Base-by-base conservation (phyloP, 1,139 yeast species). In the Suhomyces anneliseae region DNA sequence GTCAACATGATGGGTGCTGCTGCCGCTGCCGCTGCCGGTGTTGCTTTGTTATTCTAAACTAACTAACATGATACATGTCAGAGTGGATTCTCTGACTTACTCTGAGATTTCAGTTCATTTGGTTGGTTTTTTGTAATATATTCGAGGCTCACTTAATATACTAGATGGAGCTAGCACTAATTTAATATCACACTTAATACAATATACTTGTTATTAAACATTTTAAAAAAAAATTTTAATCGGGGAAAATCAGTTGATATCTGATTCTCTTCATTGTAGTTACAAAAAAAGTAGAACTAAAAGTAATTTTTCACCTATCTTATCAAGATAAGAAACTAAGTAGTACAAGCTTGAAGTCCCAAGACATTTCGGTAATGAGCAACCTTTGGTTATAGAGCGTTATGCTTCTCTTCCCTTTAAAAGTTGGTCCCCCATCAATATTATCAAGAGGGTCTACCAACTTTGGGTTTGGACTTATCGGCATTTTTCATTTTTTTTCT, bases 1-100 rank as follows among this genome's bases (percentile, higher is more conserved):
- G 56, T 50, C 35, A 55, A 46, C 44, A 53, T 57, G 34, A 40
- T 43, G 32, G 46, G 46, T 44, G 46, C 46, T n/a, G 57, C 47
- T 35, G 59, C 58, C 38, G 57, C 48, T 36, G 59, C 59, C 41
- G 59, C 58, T 40, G 59, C 56, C 39, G 58, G 54, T 51, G 55
- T 53, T 42, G 58, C 59, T 46, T 55, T 55, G 50, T 53, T 55
- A 45, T 51, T 55, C 50, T 55, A 55, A 55, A 49, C 44, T 39
- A 34, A 39, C 44, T 39, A 29, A 29, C 32, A 29, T 29, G 27
- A 35, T 40, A 34, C n/a, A 37, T 37, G 46, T 40, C 42, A 36
- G 46, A 39, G 31, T 29, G 11, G 32, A 29, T 29, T 44, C 42
- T 35, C 45, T 43, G 45, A 35, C 45, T 32, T 35, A 15, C 44